phyloP scores from a whole-genome alignment of 768 basidiomycete genomes.

The Dacryopinax spathularia region DNA sequence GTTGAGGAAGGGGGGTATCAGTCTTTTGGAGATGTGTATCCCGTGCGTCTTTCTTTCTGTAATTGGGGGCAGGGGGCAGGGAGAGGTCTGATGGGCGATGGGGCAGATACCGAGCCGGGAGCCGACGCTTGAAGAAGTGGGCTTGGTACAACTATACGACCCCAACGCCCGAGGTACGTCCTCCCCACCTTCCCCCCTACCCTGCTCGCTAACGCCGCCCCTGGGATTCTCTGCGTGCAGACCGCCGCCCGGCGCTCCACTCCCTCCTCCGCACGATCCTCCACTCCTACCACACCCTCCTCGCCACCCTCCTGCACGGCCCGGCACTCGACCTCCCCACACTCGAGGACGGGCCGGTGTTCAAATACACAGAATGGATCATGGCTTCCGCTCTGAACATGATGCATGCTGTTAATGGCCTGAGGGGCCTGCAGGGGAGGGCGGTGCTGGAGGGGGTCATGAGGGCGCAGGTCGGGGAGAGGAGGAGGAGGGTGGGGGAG shows the following conservation, averaged over 20 bases:
- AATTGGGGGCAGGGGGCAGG: background rate
- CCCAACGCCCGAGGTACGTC: constrained; percentile 44
- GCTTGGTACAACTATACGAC: constrained; percentile 70
- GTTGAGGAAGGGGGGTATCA: constrained; percentile 69
- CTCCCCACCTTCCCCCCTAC: background rate
- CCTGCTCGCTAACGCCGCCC: background rate
- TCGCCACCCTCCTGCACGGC: constrained; percentile 46
- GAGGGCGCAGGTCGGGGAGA: constrained; percentile 73
- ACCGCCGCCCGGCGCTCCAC: constrained; percentile 60
- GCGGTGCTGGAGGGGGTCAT: constrained; percentile 53
- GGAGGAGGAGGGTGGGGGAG: constrained; percentile 55
- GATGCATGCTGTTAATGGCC: constrained; percentile 78
- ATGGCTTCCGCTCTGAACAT: constrained; percentile 68
- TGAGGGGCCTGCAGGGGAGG: constrained; percentile 71
- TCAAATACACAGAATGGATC: constrained; percentile 66
- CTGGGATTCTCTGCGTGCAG: constrained; percentile 26
- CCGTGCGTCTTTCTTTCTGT: constrained; percentile 38
- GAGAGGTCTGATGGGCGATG: constrained; percentile 10
- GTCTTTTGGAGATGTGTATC: constrained; percentile 81
- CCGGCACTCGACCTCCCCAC: constrained; percentile 43
- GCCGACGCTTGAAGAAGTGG: constrained; percentile 65
- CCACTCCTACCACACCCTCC: constrained; percentile 61
- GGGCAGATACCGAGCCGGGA: constrained; percentile 66
- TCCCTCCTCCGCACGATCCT: constrained; percentile 63
- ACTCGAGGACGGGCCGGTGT: constrained; percentile 41